Conservation (phyloP, 2,329 filamentous ascomycete species). For the Talaromyces sp. region DNA sequence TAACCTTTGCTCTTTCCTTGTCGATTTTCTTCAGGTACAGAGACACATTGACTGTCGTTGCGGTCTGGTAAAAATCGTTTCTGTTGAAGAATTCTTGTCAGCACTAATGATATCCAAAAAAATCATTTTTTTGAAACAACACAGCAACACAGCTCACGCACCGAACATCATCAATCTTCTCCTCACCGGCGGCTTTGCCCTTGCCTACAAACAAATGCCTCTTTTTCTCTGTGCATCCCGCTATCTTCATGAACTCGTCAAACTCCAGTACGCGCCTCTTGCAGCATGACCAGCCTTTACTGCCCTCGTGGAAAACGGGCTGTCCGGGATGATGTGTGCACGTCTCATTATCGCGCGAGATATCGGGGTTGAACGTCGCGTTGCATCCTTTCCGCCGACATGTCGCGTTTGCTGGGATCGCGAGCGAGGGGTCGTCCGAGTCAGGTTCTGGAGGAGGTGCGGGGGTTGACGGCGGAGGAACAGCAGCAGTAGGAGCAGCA, state of each 20-base stretch:
- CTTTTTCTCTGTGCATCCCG: conserved; percentile 78
- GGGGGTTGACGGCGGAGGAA: conserved; percentile 22
- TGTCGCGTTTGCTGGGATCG: conserved; percentile 67
- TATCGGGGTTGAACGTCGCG: conserved; percentile 56
- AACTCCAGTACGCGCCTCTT: conserved; percentile 94
- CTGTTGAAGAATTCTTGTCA: conserved; percentile 35
- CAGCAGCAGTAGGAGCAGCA: conserved; percentile 26
- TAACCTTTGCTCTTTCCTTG: conserved; percentile 69
- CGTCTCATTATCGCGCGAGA: conserved; percentile 62
- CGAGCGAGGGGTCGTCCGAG: conserved; percentile 72
- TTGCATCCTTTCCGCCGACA: conserved; percentile 78
- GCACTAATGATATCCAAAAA: conserved; percentile 2
- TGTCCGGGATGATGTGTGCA: conserved; percentile 87
- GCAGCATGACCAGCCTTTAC: conserved; percentile 96
- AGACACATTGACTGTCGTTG: conserved; percentile 76
- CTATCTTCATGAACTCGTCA: conserved; percentile 95
- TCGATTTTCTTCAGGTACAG: conserved; percentile 97
- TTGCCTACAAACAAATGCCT: conserved; percentile 79
- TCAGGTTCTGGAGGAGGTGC: conserved; percentile 64
- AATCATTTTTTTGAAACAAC: not conserved
- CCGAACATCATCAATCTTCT: conserved; percentile 73
- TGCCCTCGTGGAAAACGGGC: conserved; percentile 95
- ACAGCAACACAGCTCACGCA: conserved; percentile 35
- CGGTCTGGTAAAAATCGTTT: conserved; percentile 93
- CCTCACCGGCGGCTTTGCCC: conserved; percentile 64